Conservation (phyloP, 768 basidiomycete species). For the Termitomyces sp. region DNA sequence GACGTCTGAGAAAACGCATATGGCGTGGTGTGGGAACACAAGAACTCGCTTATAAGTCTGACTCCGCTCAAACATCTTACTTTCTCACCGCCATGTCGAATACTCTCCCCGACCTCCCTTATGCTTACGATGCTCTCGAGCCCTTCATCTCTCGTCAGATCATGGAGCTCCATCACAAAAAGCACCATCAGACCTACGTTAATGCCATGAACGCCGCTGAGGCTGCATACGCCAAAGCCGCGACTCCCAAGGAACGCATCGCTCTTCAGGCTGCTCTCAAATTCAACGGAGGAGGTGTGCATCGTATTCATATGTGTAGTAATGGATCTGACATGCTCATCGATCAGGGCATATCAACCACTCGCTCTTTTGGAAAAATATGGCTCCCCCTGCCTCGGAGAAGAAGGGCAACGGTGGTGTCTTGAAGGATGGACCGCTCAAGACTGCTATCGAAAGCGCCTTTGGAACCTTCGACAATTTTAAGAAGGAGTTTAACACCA, state of each 20-base stretch:
- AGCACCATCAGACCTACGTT: conserved; percentile 95
- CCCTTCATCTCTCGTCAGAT: conserved; percentile 91
- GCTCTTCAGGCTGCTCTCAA: conserved; percentile 87
- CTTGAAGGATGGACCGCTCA: conserved; percentile 60
- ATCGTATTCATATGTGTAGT: background rate
- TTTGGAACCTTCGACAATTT: conserved; percentile 73
- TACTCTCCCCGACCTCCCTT: conserved; percentile 64
- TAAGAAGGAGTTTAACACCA: conserved; percentile 78
- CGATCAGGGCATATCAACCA: conserved; percentile 84
- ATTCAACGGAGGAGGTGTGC: conserved; percentile 93
- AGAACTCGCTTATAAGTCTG: conserved; percentile 8
- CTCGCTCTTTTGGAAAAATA: conserved; percentile 95
- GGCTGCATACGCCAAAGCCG: conserved; percentile 60
- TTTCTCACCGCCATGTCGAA: conserved; percentile 17
- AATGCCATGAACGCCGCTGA: conserved; percentile 91
- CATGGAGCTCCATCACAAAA: conserved; percentile 92
- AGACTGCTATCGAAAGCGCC: conserved; percentile 49
- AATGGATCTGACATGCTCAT: conserved; percentile 16
- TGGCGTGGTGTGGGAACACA: conserved; percentile 14
- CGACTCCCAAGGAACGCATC: conserved; percentile 74
- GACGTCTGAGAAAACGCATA: conserved; percentile 7
- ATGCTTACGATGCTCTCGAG: conserved; percentile 85
- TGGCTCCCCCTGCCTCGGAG: conserved; percentile 56
- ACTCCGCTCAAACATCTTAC: background rate
- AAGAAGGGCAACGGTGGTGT: conserved; percentile 57